These are phyloP conservation scores for Gastrodia elata DNA, from an alignment of 106 monocot species.

Conservation along the genomic window DNA sequence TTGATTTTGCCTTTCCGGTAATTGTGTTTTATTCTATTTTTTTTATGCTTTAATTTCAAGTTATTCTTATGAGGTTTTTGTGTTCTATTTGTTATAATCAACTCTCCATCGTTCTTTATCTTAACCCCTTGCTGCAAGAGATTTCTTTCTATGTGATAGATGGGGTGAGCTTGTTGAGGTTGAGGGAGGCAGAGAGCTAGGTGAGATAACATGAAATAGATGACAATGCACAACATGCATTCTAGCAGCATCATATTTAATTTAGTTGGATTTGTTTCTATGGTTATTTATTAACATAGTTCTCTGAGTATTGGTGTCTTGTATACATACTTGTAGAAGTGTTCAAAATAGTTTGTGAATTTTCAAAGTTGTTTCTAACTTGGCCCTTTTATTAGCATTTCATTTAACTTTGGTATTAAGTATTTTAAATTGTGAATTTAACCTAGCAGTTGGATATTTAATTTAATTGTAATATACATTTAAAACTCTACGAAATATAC, in stretches of 20 bases:
- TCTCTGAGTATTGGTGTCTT: too few species aligned
- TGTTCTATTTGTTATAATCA: not conserved
- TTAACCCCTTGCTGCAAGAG: not conserved
- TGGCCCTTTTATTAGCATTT: too few species aligned
- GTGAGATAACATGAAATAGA: not conserved
- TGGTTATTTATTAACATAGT: too few species aligned
- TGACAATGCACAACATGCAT: not conserved
- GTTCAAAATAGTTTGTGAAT: too few species aligned
- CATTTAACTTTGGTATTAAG: too few species aligned
- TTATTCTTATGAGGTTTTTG: not conserved
- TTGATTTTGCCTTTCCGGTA: slow-evolving; percentile 98
- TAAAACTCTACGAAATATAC: too few species aligned
- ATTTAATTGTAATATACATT: too few species aligned
- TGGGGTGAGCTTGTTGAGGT: not conserved
- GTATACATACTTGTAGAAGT: too few species aligned
- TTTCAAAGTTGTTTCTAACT: too few species aligned
- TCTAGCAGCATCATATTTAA: not conserved
- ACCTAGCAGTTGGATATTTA: too few species aligned
- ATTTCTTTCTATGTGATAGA: not conserved
- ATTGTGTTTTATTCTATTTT: not conserved
- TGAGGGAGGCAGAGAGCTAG: not conserved
- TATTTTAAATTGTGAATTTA: too few species aligned
- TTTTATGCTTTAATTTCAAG: not conserved
- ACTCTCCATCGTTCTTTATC: not conserved
- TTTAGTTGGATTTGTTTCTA: not conserved